Percentiles rank a stretch among this genome's conserved stretches.
Conservation (phyloP, 208 protist genomes). For the Leptomonas pyrrhocoris region DNA sequence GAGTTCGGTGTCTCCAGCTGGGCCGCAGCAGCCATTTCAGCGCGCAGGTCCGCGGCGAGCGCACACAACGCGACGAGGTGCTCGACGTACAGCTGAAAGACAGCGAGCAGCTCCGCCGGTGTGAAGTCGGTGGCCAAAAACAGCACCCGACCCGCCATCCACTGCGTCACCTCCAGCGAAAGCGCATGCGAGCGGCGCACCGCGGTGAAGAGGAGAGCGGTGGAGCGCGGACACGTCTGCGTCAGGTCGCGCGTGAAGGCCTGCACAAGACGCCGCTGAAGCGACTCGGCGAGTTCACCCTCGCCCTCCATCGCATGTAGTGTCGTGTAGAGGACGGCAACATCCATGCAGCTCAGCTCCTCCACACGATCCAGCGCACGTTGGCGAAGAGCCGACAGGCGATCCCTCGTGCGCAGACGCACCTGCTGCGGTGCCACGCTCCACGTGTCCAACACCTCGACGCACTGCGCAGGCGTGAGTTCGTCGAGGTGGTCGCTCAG, state of each 20-base stretch:
- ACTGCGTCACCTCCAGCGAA: constrained; percentile 46
- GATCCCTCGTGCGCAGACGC: constrained; percentile 15
- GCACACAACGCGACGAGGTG: constrained; percentile 45
- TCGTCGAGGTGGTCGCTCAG: constrained; percentile 41
- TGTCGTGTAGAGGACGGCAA: constrained; percentile 72
- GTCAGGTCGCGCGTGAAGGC: constrained; percentile 40
- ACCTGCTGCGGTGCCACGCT: constrained; percentile 33
- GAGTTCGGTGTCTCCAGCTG: neutral
- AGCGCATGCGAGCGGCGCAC: constrained; percentile 27
- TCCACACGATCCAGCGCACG: constrained; percentile 31
- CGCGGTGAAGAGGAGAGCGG: constrained; percentile 74
- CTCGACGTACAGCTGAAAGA: constrained; percentile 71
- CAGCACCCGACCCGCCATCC: constrained; percentile 64
- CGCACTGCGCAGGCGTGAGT: constrained; percentile 49
- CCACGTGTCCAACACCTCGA: constrained; percentile 69
- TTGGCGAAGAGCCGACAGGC: constrained; percentile 31
- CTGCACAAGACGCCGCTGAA: constrained; percentile 39
- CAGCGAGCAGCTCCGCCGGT: constrained; percentile 71
- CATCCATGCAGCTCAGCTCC: constrained; percentile 62
- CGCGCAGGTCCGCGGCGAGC: constrained; percentile 29
- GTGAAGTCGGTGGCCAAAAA: constrained; percentile 86
- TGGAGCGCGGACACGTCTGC: constrained; percentile 64
- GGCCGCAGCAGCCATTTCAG: neutral
- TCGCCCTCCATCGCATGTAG: constrained; percentile 23
- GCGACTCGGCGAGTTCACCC: constrained; percentile 10